Evolutionary conservation across 164 flowering plant genomes (phyloP).

Genomic region (Amborella trichopoda): DNA sequence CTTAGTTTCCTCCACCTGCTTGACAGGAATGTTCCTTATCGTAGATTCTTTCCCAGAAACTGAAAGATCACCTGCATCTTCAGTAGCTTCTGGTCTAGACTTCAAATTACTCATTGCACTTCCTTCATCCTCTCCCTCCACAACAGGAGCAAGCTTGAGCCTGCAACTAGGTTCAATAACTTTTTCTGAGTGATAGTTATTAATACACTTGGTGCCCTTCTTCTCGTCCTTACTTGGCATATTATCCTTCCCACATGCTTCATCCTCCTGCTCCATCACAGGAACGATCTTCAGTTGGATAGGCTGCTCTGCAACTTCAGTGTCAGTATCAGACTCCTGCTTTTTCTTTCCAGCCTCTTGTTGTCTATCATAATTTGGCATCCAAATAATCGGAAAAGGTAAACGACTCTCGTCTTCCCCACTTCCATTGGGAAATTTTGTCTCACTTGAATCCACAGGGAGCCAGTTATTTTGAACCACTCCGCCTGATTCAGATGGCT

Average conservation of each 20-base stretch:
- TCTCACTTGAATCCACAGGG: conserved; percentile 14
- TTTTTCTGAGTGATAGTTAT: conserved; percentile 1
- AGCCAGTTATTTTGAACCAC: conserved; percentile 14
- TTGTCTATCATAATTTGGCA: conserved; percentile 23
- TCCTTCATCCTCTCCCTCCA: conserved; percentile 18
- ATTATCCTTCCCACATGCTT: neutral
- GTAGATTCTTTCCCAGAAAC: conserved; percentile 1
- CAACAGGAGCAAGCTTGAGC: too few relatives aligned
- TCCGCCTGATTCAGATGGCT: conserved; percentile 1
- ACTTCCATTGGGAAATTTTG: conserved; percentile 9
- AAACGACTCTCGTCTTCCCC: conserved; percentile 3
- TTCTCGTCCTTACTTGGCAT: conserved; percentile 3
- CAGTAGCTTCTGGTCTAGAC: too few relatives aligned
- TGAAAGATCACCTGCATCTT: too few relatives aligned
- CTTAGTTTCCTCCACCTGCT: conserved; percentile 2
- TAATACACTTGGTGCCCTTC: neutral
- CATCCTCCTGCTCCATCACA: conserved; percentile 3
- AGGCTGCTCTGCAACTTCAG: conserved; percentile 4
- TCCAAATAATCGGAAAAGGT: conserved; percentile 36
- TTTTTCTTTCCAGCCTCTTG: conserved; percentile 11
- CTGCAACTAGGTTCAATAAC: conserved; percentile 2
- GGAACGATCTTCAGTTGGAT: conserved; percentile 16
- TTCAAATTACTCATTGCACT: conserved; percentile 5
- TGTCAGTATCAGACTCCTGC: conserved; percentile 1
- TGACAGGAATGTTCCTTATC: conserved; percentile 5